Evolutionary conservation across 83 land plant species (phyloP), one percentile per base, ranked within the genome.

Genomic region (Diphasiastrum complanatum): DNA sequence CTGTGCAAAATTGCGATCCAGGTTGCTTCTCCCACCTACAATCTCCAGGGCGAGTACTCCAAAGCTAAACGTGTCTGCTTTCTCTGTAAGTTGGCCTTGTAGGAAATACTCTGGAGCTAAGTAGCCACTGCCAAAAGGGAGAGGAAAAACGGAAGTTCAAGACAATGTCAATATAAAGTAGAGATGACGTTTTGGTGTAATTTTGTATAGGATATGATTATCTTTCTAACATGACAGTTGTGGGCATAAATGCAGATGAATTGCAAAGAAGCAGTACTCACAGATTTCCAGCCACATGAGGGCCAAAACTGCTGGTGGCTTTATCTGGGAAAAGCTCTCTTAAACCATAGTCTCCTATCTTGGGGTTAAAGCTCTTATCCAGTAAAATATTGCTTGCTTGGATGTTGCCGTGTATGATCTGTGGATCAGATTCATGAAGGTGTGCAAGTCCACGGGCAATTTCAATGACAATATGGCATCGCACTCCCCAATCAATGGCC

Each of bases 61-160:
- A 51, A 46, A 64, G 58, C 67, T 64, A 50, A 46, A 64, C 34
- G 51, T 40, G 34, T 64, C 67, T 11, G 67, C 67, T 51, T 64
- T 64, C 29, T 25, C 56, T 48, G 67, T 64, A 4, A 64, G 55
- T 33, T 51, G 46, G 20, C 67, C 67, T n/a, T 30, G 23, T 23
- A 64, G 20, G 19, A 29, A 55, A 35, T 64, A 64, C 38, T 64
- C 67, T 11, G 67, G 67, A 5, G 67, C 67, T 24, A 64, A 20
- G 25, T 64, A 64, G 4, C 67, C 67, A 20, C 67, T 64, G 58
- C 59, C n/a, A 29, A 30, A 64, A 2, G 1, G 27, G 11, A 2
- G 23, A 60, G 16, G 6, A 27, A 51, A 18, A 24, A n/a, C 2
- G 3, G 2, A 3, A 51, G 24, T 31, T 1, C 26, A 22, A 27